These are phyloP conservation scores for Cercospora zeina DNA, from an alignment of 2,329 filamentous ascomycete species.

Conservation along the genomic window DNA sequence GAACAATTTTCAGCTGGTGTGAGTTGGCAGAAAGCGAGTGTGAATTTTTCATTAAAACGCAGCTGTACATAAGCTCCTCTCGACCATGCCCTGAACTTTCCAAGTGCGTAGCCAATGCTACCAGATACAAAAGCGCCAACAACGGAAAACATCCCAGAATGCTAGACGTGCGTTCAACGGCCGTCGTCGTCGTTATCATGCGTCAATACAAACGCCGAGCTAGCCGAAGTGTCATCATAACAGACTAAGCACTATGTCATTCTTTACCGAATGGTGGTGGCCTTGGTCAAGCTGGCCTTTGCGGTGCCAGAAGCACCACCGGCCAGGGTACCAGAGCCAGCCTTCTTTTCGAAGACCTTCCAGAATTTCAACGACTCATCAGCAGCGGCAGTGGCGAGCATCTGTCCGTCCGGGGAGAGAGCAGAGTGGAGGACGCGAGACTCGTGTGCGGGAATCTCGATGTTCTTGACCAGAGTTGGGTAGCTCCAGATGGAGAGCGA, in stretches of 20 bases:
- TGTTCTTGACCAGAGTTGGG: slow-evolving; percentile 91
- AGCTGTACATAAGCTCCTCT: slow-evolving; percentile 6
- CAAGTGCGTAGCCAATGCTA: neutral
- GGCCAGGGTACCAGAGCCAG: slow-evolving; percentile 66
- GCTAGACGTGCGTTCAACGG: neutral
- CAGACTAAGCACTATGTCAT: neutral
- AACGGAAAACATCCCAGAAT: neutral
- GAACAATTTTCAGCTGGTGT: neutral
- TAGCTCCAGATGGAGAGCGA: slow-evolving; percentile 99
- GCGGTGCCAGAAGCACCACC: slow-evolving; percentile 71
- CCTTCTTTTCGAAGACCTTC: slow-evolving; percentile 99
- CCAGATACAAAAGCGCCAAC: slow-evolving; percentile 2
- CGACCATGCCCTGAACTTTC: neutral
- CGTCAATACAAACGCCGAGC: slow-evolving; percentile 1
- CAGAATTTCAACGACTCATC: slow-evolving; percentile 99
- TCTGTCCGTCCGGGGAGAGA: slow-evolving; percentile 95
- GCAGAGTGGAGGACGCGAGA: slow-evolving; percentile 95
- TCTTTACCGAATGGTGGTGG: slow-evolving; percentile 66
- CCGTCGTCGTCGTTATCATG: slow-evolving; percentile 13
- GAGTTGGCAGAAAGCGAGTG: slow-evolving; percentile 5
- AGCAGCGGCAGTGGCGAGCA: slow-evolving; percentile 91
- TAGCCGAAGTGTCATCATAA: neutral
- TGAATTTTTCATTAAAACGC: slow-evolving; percentile 17
- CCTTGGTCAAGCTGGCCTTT: slow-evolving; percentile 80
- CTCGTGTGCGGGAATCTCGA: slow-evolving; percentile 97